Evolutionary conservation across 495 filamentous ascomycete species (phyloP).

Genomic region (Talaromyces thailandensis): DNA sequence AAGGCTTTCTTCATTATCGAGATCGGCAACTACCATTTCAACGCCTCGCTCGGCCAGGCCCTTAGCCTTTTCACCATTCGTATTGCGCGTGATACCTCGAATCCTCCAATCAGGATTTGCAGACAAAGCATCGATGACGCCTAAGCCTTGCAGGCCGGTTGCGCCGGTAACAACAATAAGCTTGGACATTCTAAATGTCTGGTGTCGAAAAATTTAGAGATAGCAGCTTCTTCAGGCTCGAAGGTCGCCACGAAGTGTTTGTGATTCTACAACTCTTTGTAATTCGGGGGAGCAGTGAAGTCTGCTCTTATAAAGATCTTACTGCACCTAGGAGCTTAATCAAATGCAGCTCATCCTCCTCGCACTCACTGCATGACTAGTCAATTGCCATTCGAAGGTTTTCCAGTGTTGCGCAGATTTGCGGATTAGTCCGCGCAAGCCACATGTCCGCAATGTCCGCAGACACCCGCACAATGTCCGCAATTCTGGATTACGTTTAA

Average conservation of each 20-base stretch:
- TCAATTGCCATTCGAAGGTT: not conserved
- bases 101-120: conserved; percentile 22
- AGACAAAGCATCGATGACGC: conserved; percentile 25
- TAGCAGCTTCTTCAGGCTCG: not conserved
- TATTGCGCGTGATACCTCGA: conserved; percentile 27
- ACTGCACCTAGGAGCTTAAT: not conserved
- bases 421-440: not conserved
- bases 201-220: not conserved
- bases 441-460: not conserved
- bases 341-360: not conserved
- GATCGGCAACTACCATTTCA: conserved; percentile 37
- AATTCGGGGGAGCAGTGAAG: not conserved
- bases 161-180: conserved; percentile 15
- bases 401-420: not conserved
- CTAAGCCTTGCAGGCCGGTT: conserved; percentile 31
- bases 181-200: conserved; percentile 4
- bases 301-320: not conserved
- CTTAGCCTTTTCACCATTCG: conserved; percentile 21
- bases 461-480: not conserved
- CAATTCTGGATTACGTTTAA: not conserved
- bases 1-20: conserved; percentile 30
- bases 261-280: not conserved
- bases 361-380: not conserved
- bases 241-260: not conserved
- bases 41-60: conserved; percentile 30